Evolutionary conservation across 1,284 basidiomycete genomes (phyloP).

Genomic region (Violaceomyces palustris): DNA sequence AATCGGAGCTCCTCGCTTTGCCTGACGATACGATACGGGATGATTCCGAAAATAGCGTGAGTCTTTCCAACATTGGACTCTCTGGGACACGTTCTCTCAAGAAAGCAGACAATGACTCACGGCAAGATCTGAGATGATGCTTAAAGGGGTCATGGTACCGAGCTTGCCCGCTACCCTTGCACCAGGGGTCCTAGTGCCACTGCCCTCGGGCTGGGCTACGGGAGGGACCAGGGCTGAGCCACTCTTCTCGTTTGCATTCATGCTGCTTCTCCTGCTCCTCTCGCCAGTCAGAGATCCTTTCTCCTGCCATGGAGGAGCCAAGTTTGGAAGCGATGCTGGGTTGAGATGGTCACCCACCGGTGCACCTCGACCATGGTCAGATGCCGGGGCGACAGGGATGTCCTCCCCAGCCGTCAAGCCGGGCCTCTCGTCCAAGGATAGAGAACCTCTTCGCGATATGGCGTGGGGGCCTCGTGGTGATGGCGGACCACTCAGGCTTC

Average conservation of each 20-base stretch:
- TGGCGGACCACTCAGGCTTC: conserved; percentile 15
- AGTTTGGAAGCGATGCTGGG: no score
- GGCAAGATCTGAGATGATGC: conserved; percentile 52
- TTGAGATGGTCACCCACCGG: conserved; percentile 7
- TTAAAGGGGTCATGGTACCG: conserved; percentile 39
- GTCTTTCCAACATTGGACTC: no score
- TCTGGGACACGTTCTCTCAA: background rate
- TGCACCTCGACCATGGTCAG: conserved; percentile 30
- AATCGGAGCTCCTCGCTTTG: conserved; percentile 32
- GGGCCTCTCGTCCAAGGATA: conserved; percentile 13
- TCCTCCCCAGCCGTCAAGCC: conserved; percentile 4
- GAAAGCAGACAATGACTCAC: conserved; percentile 3
- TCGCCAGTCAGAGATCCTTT: no score
- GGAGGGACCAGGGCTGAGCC: conserved; percentile 17
- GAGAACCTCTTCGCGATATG: conserved; percentile 16
- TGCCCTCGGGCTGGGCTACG: conserved; percentile 12
- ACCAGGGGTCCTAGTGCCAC: conserved; percentile 32
- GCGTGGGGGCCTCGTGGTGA: conserved; percentile 24
- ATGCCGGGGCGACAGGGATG: conserved; percentile 33
- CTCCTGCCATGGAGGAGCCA: no score
- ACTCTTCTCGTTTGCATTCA: conserved; percentile 20
- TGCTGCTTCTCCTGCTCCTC: conserved; percentile 26
- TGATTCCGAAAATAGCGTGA: background rate
- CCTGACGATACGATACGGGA: conserved; percentile 4
- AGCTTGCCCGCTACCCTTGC: conserved; percentile 31